Evolutionary conservation across 2,329 filamentous ascomycete species (phyloP).

Genomic region (Ceratocystis smalleyi): DNA sequence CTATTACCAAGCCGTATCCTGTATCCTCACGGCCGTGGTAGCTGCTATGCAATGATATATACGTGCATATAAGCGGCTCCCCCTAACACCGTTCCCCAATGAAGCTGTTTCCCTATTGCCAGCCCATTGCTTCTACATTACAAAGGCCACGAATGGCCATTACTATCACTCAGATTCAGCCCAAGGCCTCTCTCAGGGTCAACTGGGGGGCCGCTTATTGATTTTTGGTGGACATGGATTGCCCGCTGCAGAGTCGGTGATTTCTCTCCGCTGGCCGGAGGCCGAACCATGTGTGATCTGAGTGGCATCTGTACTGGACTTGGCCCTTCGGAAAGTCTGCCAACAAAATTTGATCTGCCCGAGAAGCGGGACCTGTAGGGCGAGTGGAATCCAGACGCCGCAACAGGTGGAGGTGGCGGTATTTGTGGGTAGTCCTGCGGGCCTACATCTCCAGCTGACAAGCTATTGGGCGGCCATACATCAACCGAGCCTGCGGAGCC

Average conservation of each 20-base stretch:
- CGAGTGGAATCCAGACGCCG: neutral
- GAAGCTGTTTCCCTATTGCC: neutral
- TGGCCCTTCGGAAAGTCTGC: slow-evolving; percentile 4
- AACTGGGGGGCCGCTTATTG: neutral
- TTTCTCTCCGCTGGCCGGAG: neutral
- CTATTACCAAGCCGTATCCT: neutral
- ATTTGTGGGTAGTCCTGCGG: neutral
- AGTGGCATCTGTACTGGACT: neutral
- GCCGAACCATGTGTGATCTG: neutral
- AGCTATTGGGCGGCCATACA: slow-evolving; percentile 8
- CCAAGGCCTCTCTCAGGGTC: neutral
- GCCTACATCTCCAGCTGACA: neutral
- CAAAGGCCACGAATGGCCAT: neutral
- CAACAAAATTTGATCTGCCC: slow-evolving; percentile 10
- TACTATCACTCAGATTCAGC: neutral
- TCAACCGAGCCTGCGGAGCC: slow-evolving; percentile 1
- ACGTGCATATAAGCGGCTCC: neutral
- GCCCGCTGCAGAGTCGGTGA: slow-evolving; percentile 4
- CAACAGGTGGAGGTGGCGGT: neutral
- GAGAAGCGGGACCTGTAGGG: slow-evolving; percentile 13
- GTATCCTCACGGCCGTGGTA: neutral
- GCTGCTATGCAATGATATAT: neutral
- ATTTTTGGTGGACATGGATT: neutral
- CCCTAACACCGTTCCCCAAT: neutral
- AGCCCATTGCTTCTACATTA: neutral